A percentile compares a stretch with the other conserved stretches of the same genome.
phyloP scores from a whole-genome alignment of 2,329 filamentous ascomycete genomes.

The Talaromyces sp. region DNA sequence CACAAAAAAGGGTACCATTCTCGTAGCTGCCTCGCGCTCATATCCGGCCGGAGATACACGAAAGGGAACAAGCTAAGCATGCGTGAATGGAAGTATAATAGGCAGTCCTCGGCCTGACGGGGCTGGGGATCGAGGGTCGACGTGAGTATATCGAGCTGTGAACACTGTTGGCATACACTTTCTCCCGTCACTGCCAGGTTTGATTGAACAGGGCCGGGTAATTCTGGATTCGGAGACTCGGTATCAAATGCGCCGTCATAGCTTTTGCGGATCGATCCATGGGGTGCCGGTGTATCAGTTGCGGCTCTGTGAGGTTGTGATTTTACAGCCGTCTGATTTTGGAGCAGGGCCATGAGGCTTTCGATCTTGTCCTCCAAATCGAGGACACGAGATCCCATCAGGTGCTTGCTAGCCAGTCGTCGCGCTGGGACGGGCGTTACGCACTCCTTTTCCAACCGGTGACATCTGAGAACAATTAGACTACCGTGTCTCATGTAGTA shows the following conservation, averaged over 20 bases:
- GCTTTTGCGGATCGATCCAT: neutral
- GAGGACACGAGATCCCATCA: neutral
- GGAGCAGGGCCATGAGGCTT: constrained; percentile 5
- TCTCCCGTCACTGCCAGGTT: neutral
- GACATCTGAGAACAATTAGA: neutral
- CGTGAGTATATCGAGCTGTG: neutral
- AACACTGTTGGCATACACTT: neutral
- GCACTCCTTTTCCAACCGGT: constrained; percentile 11
- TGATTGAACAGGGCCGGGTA: neutral
- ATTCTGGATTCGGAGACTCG: neutral
- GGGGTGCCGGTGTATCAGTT: neutral
- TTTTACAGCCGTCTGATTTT: constrained; percentile 9
- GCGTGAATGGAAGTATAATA: constrained; percentile 4
- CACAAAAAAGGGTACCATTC: constrained; percentile 11
- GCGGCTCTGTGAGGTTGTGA: neutral
- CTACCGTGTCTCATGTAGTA: neutral
- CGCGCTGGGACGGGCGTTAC: constrained; percentile 4
- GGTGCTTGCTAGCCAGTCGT: neutral
- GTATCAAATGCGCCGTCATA: neutral
- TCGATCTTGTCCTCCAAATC: constrained; percentile 15
- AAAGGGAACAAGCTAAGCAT: constrained; percentile 9
- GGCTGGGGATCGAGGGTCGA: constrained; percentile 3
- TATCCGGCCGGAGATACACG: constrained; percentile 8
- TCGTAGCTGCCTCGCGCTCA: constrained; percentile 7
- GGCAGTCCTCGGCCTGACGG: constrained; percentile 11